Evolutionary conservation across 768 basidiomycete species (phyloP), one percentile per base, ranked within the genome.

Genomic region (Suillus hirtellus): DNA sequence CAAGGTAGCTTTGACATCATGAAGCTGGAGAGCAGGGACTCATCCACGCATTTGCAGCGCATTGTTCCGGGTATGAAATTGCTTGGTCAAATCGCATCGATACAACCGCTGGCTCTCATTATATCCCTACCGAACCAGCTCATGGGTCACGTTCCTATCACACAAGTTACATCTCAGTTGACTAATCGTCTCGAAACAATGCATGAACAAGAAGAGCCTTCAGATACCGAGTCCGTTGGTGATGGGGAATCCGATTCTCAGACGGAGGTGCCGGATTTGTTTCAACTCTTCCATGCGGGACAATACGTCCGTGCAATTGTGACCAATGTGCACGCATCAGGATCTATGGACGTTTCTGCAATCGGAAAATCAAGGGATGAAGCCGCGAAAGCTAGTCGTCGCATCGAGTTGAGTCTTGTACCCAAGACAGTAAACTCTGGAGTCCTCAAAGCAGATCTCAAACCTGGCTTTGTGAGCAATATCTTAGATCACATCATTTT

Each of bases 61-160:
- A 79, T 97, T 14, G 77, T 81, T 50, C 79, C 87, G 42, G 96
- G 95, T 43, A 95, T 94, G 84, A 94, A 89, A 72, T 83, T 98
- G 24, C 79, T 99, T 42, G 89, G 88, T n/a, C 91, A 95, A 77
- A 84, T 99, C 59, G 83, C 93, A 68, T 84, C 90, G 34, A 84
- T 99, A 60, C 87, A 93, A 65, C 92, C 96, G 12, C 86, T 99
- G 42, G 90, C 93, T 52, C 83, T 99, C 64, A 84, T 99, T 63
- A 81, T 99, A 35, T 98, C 96, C 19, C 82, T 99, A n/a, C 96
- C 97, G 19, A 93, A 96, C 69, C 96, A 98, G 76, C 86, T 99
- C 44, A 85, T 92, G 67, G 97, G 86, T 10, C 95, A 99, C 76
- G 83, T 99, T 40, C 96, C 96, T 27, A 93, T 99, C 66, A 99